Base-by-base conservation (phyloP, 2,329 filamentous ascomycete species). In the Colletotrichum tanaceti region DNA sequence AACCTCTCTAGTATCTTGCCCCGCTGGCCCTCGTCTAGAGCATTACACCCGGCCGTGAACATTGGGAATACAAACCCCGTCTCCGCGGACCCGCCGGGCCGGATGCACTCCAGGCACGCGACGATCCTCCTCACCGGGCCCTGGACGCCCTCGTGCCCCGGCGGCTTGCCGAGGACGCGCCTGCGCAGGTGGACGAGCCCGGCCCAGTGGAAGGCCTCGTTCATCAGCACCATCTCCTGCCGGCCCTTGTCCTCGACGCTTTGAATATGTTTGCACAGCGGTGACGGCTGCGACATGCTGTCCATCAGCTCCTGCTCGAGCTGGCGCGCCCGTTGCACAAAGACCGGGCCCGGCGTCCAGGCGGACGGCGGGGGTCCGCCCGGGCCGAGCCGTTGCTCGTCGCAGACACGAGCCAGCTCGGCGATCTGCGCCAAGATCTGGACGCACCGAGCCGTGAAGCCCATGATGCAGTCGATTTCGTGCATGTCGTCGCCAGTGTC, bases 41-140 rank as follows among this genome's bases (percentile, higher is more conserved):
- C 88, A 76, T 96, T 91, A 72, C 92, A 94, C 0, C 93, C 93
- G 1, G 93, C 93, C 1, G 91, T 92, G 77, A 96, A 96, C 80
- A 96, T 89, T 0, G 93, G 93, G 72, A 96, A 94, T 46, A 96
- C 77, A 20, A 93, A 80, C 74, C 91, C 93, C 10, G 88, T 89
- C 77, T 95, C 93, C 0, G 92, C 91, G 18, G 89, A 89, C 38
- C 90, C 90, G 6, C 91, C 90, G 14, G 84, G 80, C 14, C 88
- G 81, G 57, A 96, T 87, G 44, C 85, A 86, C 24, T 83, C 82
- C 70, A 95, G 80, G 39, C 89, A 86, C 1, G 82, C 80, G 35
- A 93, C 81, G 53, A 95, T 91, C 70, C 87, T 85, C 44, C 82
- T 78, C 5, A 94, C 88, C 0, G 88, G 87, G 13, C 82, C 79